Percentiles rank a stretch among this genome's conserved stretches.
phyloP scores from a whole-genome alignment of 2,329 filamentous ascomycete species.

The Pestalotiopsis sp. region DNA sequence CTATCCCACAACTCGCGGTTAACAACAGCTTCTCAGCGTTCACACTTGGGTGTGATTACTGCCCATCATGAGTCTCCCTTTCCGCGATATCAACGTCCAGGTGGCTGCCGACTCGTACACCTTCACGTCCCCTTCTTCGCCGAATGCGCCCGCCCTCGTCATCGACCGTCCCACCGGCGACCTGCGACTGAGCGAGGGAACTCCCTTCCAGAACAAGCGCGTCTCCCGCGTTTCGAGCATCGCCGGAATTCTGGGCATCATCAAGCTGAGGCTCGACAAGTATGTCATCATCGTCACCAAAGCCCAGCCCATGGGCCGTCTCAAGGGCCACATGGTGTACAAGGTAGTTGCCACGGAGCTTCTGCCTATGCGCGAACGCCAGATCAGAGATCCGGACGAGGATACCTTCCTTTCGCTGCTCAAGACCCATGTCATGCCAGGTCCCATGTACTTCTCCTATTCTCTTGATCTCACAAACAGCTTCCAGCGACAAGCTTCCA shows the following conservation, averaged over 20 bases:
- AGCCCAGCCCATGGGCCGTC: slow-evolving; percentile 83
- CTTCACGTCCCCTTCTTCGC: slow-evolving; percentile 93
- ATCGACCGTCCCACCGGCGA: slow-evolving; percentile 93
- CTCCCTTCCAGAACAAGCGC: slow-evolving; percentile 74
- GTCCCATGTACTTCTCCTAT: slow-evolving; percentile 98
- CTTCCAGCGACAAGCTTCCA: slow-evolving; percentile 89
- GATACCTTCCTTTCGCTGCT: slow-evolving; percentile 86
- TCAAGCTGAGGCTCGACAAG: slow-evolving; percentile 92
- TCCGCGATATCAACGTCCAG: slow-evolving; percentile 96
- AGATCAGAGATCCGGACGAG: slow-evolving; percentile 90
- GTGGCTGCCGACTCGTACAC: slow-evolving; percentile 90
- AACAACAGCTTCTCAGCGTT: not conserved
- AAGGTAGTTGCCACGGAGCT: slow-evolving; percentile 90
- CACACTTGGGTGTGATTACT: not conserved
- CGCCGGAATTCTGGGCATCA: slow-evolving; percentile 90
- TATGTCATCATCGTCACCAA: slow-evolving; percentile 98
- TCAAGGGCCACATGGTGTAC: slow-evolving; percentile 97
- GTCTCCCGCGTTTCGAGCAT: slow-evolving; percentile 81
- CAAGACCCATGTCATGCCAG: slow-evolving; percentile 78
- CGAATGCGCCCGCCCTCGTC: slow-evolving; percentile 83
- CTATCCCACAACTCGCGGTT: not conserved
- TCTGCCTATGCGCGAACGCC: slow-evolving; percentile 88
- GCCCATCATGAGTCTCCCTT: slow-evolving; percentile 60
- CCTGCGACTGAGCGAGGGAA: slow-evolving; percentile 80
- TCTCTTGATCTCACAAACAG: slow-evolving; percentile 95